Percentiles rank a stretch among this genome's conserved stretches.
These are phyloP conservation scores for Waltergamsia citrina DNA, from an alignment of 2,329 filamentous ascomycete species.

Conservation along the genomic window DNA sequence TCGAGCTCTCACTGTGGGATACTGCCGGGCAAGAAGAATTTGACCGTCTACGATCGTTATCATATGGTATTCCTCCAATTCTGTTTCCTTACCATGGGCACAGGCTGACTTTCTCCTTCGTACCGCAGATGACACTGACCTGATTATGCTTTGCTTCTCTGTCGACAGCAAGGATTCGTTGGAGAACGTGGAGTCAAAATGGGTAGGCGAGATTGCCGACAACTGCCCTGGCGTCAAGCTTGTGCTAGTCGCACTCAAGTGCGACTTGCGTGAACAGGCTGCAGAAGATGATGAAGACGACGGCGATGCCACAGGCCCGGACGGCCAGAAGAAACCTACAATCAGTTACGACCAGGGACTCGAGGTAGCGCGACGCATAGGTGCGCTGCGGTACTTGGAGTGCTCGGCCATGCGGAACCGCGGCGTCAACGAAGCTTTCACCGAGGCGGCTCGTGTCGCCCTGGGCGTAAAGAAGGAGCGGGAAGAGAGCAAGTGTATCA, in stretches of 20 bases:
- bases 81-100: no score
- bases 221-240: constrained; percentile 95
- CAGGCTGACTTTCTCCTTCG: neutral
- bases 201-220: constrained; percentile 95
- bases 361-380: constrained; percentile 83
- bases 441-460: constrained; percentile 90
- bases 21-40: constrained; percentile 99
- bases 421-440: constrained; percentile 97
- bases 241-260: constrained; percentile 92
- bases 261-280: constrained; percentile 76
- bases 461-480: constrained; percentile 61
- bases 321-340: constrained; percentile 55
- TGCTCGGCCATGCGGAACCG: constrained; percentile 98
- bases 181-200: constrained; percentile 98
- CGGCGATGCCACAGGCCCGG: constrained; percentile 21
- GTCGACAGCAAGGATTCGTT: constrained; percentile 94
- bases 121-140: constrained; percentile 70
- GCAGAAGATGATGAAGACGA: constrained; percentile 59
- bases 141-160: constrained; percentile 98
- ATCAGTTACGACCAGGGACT: constrained; percentile 90
- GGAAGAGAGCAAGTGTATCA: constrained; percentile 48
- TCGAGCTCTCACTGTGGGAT: constrained; percentile 96
- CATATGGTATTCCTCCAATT: constrained; percentile 56
- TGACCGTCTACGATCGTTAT: constrained; percentile 87
- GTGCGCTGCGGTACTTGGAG: constrained; percentile 89